Percentiles rank a stretch among this genome's conserved stretches.
These are phyloP conservation scores for Penicillium sp. DNA, from an alignment of 2,329 filamentous ascomycete species.

Conservation along the genomic window DNA sequence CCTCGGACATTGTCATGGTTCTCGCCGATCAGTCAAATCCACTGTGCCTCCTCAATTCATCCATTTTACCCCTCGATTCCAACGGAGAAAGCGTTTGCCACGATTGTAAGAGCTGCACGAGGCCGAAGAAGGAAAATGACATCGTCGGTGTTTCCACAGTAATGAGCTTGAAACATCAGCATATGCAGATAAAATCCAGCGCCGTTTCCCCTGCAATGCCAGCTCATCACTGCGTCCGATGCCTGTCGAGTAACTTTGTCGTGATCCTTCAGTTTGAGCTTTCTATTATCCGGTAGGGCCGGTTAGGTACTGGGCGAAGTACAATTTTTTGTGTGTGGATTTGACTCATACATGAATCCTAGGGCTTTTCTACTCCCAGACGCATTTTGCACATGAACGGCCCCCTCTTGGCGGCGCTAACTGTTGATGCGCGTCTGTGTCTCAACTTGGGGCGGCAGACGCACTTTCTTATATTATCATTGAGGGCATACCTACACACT, in stretches of 20 bases:
- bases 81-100: slow-evolving; percentile 9
- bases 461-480: slow-evolving; percentile 14
- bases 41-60: not conserved
- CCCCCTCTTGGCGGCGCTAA: slow-evolving; percentile 25
- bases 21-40: not conserved
- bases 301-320: no score
- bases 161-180: not conserved
- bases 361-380: slow-evolving; percentile 8
- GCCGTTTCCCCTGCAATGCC: slow-evolving; percentile 52
- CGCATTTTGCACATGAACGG: slow-evolving; percentile 29
- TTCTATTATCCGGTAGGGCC: slow-evolving; percentile 6
- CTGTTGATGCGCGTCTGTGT: slow-evolving; percentile 27
- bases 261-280: not conserved
- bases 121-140: slow-evolving; percentile 21
- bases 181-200: slow-evolving; percentile 15
- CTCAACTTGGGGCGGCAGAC: slow-evolving; percentile 14
- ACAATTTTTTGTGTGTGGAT: not conserved
- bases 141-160: slow-evolving; percentile 8
- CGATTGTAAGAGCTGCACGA: slow-evolving; percentile 15
- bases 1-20: not conserved
- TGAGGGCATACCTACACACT: slow-evolving; percentile 10
- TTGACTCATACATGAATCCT: not conserved
- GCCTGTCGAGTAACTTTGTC: slow-evolving; percentile 31
- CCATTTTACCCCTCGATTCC: not conserved
- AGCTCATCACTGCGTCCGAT: slow-evolving; percentile 73